phyloP scores from a whole-genome alignment of 441 rosid genomes.

The Mallotus repandus region DNA sequence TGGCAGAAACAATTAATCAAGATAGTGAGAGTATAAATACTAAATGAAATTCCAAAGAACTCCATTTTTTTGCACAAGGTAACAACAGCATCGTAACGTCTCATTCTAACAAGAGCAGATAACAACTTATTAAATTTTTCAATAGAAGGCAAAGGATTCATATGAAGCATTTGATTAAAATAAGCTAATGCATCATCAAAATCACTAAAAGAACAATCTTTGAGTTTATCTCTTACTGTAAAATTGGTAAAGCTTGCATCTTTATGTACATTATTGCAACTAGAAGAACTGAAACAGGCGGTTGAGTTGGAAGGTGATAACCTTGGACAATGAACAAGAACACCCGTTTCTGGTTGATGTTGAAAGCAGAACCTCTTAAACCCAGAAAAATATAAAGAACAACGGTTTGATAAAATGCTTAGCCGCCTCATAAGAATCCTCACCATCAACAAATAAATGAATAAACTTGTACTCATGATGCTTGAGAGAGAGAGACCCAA shows the following conservation, averaged over 20 bases:
- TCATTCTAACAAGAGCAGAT: slow-evolving; percentile 6
- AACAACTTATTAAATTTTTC: background rate
- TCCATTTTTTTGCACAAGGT: background rate
- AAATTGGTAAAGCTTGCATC: background rate
- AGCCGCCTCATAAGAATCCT: background rate
- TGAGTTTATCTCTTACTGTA: background rate
- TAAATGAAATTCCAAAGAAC: background rate
- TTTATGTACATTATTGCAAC: background rate
- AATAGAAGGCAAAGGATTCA: slow-evolving; percentile 3
- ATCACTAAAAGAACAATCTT: background rate
- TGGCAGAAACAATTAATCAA: slow-evolving; percentile 31
- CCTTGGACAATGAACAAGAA: background rate
- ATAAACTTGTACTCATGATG: background rate
- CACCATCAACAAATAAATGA: background rate
- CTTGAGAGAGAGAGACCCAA: background rate
- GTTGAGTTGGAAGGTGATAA: background rate
- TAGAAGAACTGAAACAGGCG: background rate
- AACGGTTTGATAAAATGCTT: background rate
- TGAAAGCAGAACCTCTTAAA: background rate
- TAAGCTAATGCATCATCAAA: slow-evolving; percentile 15
- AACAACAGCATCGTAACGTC: background rate
- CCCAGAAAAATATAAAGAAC: background rate
- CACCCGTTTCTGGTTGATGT: background rate
- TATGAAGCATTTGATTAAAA: background rate
- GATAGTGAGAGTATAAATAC: slow-evolving; percentile 21